phyloP scores from a whole-genome alignment of 257 asterid species.

The Primulina tabacum region DNA sequence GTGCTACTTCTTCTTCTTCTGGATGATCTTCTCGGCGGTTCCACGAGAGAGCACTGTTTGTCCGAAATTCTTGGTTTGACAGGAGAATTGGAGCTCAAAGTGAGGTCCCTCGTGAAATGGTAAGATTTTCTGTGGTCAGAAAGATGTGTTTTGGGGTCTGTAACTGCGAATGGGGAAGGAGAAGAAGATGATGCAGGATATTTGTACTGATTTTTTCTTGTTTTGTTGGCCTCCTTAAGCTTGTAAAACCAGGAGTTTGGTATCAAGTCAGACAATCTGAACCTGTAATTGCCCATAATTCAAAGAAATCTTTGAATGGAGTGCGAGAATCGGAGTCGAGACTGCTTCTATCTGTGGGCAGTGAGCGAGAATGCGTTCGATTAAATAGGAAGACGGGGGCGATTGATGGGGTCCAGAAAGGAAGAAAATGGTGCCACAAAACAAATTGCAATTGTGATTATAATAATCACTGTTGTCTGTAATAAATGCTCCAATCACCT shows the following conservation, averaged over 20 bases:
- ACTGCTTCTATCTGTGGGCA: too few relatives aligned
- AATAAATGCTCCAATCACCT: not conserved
- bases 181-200: not conserved
- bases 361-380: not conserved
- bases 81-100: not conserved
- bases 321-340: not conserved
- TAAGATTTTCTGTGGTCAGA: constrained; percentile 62
- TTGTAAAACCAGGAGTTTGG: constrained; percentile 21
- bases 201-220: constrained; percentile 9
- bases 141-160: constrained; percentile 28
- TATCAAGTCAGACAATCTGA: constrained; percentile 19
- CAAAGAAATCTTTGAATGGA: not conserved
- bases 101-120: constrained; percentile 44
- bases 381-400: not conserved
- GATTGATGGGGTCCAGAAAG: not conserved
- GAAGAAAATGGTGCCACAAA: not conserved
- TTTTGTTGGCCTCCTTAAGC: constrained; percentile 13
- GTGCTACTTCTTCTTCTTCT: constrained; percentile 37
- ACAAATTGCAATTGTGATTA: not conserved
- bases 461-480: not conserved
- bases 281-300: constrained; percentile 16
- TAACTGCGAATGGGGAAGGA: constrained; percentile 12
- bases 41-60: not conserved
- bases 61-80: constrained; percentile 10
- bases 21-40: constrained; percentile 42